Evolutionary conservation across 352 stramenopile species (phyloP), one percentile per base, ranked within the genome.

Genomic region (Globisporangium paddicum): DNA sequence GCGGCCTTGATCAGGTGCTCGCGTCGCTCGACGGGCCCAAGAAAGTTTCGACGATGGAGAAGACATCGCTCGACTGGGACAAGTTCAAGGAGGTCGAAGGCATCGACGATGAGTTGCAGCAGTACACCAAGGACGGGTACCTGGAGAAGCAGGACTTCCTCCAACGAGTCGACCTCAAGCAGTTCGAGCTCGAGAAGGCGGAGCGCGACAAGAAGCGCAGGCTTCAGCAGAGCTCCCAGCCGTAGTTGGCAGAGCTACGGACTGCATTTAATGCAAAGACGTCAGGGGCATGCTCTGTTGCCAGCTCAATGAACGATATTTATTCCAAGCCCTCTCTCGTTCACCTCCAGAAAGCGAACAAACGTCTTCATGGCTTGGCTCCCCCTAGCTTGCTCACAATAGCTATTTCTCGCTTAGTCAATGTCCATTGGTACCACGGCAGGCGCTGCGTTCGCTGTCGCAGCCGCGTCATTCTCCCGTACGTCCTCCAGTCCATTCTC

Each of bases 141-240:
- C 77, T 98, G 53, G 93, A 97, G 56, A 98, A 98, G 67, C 92
- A 98, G 60, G 89, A 98, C 63, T 98, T 98, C 71, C 78, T 98
- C 42, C 74, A 93, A 52, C 84, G 89, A 21, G 70, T 97, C 21
- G 89, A 97, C 60, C 60, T 80, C 41, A 93, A 94, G 30, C 82
- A 86, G 44, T 97, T 96, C 52, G 89, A 97, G 62, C 82, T 95
- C 16, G 89, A 96, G 48, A 95, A 93, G 55, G 82, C 86, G 2
- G 86, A 94, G 57, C 81, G 89, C 5, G 89, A 96, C 42, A 82
- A 81, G 34, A 72, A 89, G 48, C 82, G 79, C 48, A 82, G 79
- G 58, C 61, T 75, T 8, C 75, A 82, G 50, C 72, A 82, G 60
- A 64, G 76, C 19, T 50, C 66, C 41, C 44, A 56, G 11, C 26